Evolutionary conservation across 2,329 filamentous ascomycete genomes (phyloP).

Genomic region (Claviceps sp.): DNA sequence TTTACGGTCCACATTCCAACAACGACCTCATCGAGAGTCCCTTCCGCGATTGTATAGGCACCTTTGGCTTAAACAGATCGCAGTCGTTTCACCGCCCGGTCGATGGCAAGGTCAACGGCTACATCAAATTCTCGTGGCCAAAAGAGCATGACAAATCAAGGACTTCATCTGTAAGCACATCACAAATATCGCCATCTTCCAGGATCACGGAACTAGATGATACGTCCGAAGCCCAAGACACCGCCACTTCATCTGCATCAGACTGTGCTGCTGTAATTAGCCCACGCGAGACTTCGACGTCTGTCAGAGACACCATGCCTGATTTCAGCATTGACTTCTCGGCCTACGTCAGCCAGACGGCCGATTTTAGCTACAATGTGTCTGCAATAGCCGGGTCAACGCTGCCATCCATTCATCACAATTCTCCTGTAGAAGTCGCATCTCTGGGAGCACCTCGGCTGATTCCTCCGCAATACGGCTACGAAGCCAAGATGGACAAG

Average conservation of each 20-base stretch:
- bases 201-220: constrained; percentile 3
- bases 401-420: background rate
- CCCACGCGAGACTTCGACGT: background rate
- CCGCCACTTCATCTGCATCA: background rate
- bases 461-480: constrained; percentile 18
- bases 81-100: constrained; percentile 17
- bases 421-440: background rate
- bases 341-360: background rate
- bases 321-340: background rate
- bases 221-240: background rate
- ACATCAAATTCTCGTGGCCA: constrained; percentile 26
- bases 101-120: constrained; percentile 23
- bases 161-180: background rate
- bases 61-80: constrained; percentile 11
- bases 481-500: constrained; percentile 19
- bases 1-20: background rate
- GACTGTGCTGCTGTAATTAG: background rate
- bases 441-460: constrained; percentile 6
- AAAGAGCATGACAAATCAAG: constrained; percentile 3
- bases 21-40: constrained; percentile 15
- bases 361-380: no score
- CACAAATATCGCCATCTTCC: background rate
- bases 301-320: background rate
- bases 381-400: background rate
- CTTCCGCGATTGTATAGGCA: constrained; percentile 18